phyloP scores from a whole-genome alignment of 2,329 filamentous ascomycete species.

The Epicoccum nigrum region DNA sequence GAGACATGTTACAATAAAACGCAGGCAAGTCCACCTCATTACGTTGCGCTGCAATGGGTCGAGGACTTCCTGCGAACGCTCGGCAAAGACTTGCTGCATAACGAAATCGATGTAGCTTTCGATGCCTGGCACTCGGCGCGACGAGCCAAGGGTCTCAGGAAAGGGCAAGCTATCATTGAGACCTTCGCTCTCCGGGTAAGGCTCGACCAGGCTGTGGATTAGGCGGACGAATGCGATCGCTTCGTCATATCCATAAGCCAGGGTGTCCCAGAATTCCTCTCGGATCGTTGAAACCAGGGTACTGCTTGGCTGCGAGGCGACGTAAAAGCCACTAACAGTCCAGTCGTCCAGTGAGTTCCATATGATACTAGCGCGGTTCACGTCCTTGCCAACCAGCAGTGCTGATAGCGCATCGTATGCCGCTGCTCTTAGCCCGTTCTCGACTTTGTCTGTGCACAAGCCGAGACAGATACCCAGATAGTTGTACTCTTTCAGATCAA shows the following conservation, averaged over 20 bases:
- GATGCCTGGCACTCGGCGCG: slow-evolving; percentile 81
- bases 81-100: slow-evolving; percentile 76
- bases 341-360: slow-evolving; percentile 84
- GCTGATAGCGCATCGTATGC: slow-evolving; percentile 80
- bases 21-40: slow-evolving; percentile 78
- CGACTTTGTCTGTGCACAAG: slow-evolving; percentile 77
- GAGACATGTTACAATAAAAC: slow-evolving; percentile 81
- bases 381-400: slow-evolving; percentile 75
- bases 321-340: slow-evolving; percentile 57
- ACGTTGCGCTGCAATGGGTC: slow-evolving; percentile 72
- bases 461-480: slow-evolving; percentile 77
- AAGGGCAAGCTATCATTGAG: slow-evolving; percentile 82
- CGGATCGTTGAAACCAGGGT: slow-evolving; percentile 29
- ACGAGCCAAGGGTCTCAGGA: slow-evolving; percentile 80
- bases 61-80: slow-evolving; percentile 67
- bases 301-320: slow-evolving; percentile 40
- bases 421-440: slow-evolving; percentile 78
- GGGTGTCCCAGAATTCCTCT: slow-evolving; percentile 68
- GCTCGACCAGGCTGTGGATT: slow-evolving; percentile 72
- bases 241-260: slow-evolving; percentile 82
- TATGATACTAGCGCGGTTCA: slow-evolving; percentile 71
- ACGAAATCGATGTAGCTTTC: slow-evolving; percentile 93
- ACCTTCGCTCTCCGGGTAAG: slow-evolving; percentile 64
- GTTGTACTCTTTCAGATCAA: slow-evolving; percentile 70
- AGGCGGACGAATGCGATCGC: slow-evolving; percentile 83